These are phyloP conservation scores for Arabidopsis arenosa DNA, from an alignment of 345 rosid genomes.

Conservation along the genomic window DNA sequence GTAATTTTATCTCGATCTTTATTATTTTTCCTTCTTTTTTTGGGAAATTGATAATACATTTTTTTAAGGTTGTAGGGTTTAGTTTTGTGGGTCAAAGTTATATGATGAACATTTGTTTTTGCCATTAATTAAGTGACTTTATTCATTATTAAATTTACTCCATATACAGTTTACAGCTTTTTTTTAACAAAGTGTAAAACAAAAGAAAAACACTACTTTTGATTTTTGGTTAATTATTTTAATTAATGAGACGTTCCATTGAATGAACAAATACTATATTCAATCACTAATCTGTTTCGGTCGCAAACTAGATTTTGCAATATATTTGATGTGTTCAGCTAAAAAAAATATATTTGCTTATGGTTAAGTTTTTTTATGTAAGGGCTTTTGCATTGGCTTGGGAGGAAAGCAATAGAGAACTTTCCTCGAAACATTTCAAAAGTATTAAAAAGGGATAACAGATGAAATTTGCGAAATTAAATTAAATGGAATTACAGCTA, in stretches of 20 bases:
- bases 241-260: neutral
- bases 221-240: neutral
- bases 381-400: neutral
- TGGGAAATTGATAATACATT: constrained; percentile 9
- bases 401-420: neutral
- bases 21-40: constrained; percentile 20
- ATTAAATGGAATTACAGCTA: constrained; percentile 15
- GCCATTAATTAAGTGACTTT: neutral
- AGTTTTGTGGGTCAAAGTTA: constrained; percentile 18
- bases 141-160: too few species aligned
- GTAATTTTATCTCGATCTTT: neutral
- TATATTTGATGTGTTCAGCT: neutral
- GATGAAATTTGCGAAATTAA: neutral
- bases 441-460: neutral
- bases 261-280: neutral
- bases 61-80: neutral
- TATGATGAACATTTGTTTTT: neutral
- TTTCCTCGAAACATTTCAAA: neutral
- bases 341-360: neutral
- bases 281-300: neutral
- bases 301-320: neutral
- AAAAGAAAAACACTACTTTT: neutral
- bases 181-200: neutral
- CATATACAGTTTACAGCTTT: neutral
- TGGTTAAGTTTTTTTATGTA: neutral